A percentile compares a stretch with the other conserved stretches of the same genome.
Conservation (phyloP, 1,284 basidiomycete species). For the Tetrapyrgos nigripes region DNA sequence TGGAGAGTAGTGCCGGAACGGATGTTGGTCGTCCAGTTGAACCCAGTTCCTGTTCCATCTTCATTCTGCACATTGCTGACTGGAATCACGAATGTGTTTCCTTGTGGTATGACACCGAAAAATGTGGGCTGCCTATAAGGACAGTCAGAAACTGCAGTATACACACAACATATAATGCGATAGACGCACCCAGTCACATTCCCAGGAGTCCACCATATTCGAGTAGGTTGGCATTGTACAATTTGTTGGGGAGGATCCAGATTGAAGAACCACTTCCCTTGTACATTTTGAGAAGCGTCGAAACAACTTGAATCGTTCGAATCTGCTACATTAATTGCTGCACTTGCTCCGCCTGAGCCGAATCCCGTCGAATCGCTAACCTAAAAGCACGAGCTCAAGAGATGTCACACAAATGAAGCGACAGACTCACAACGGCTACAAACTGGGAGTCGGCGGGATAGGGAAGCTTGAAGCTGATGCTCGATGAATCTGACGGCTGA, state of each 20-base stretch:
- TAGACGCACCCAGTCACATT: slow-evolving; percentile 59
- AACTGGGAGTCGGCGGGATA: slow-evolving; percentile 75
- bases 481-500: slow-evolving; percentile 53
- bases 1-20: slow-evolving; percentile 68
- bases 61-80: slow-evolving; percentile 46
- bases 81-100: slow-evolving; percentile 73
- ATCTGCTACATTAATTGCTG: slow-evolving; percentile 58
- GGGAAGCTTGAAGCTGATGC: slow-evolving; percentile 60
- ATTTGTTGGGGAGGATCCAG: slow-evolving; percentile 65
- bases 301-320: slow-evolving; percentile 69
- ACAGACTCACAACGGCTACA: slow-evolving; percentile 74
- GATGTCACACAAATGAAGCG: slow-evolving; percentile 7
- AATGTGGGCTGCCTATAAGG: slow-evolving; percentile 44
- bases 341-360: slow-evolving; percentile 77
- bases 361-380: slow-evolving; percentile 75
- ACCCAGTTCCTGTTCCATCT: slow-evolving; percentile 56
- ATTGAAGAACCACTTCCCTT: slow-evolving; percentile 63
- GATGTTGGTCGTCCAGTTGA: slow-evolving; percentile 71
- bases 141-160: not conserved
- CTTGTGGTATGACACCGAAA: slow-evolving; percentile 79
- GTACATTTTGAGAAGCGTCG: slow-evolving; percentile 51
- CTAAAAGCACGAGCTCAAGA: slow-evolving; percentile 39
- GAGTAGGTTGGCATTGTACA: slow-evolving; percentile 63
- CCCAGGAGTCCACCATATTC: slow-evolving; percentile 66
- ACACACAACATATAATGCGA: not conserved